A percentile compares a stretch with the other conserved stretches of the same genome.
Conservation (phyloP, 306 rosid genomes). For the Psophocarpus tetragonolobus region DNA sequence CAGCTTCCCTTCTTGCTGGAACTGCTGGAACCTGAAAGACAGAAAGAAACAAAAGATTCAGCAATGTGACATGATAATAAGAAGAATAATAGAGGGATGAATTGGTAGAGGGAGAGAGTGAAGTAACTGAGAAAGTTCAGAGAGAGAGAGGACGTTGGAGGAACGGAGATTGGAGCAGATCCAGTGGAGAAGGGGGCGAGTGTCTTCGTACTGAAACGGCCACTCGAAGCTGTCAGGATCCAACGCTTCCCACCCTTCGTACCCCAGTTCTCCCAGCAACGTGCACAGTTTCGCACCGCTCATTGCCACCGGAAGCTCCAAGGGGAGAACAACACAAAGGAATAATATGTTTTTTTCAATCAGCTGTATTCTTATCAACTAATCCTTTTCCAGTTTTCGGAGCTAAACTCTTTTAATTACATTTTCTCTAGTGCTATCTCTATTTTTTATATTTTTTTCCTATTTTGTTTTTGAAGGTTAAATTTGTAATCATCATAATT, state of each 20-base stretch:
- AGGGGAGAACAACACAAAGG: no score
- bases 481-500: no score
- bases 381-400: no score
- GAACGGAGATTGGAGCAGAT: constrained; percentile 91
- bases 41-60: not conserved
- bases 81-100: not conserved
- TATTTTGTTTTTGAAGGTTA: no score
- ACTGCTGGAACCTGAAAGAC: constrained; percentile 65
- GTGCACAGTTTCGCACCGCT: constrained; percentile 69
- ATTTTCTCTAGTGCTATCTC: no score
- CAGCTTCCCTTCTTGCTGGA: constrained; percentile 81
- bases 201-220: constrained; percentile 92
- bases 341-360: no score
- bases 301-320: no score
- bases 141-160: constrained; percentile 81
- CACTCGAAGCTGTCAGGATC: constrained; percentile 96
- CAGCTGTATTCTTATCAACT: no score
- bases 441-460: no score
- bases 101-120: not conserved
- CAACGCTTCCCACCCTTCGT: constrained; percentile 53
- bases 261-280: constrained; percentile 75
- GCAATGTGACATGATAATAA: no score
- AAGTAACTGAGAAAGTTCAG: constrained; percentile 73
- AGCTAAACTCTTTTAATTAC: no score
- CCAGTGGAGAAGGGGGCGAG: constrained; percentile 90